Base-by-base conservation (phyloP, 2,329 filamentous ascomycete genomes). In the Diplodia mutila region DNA sequence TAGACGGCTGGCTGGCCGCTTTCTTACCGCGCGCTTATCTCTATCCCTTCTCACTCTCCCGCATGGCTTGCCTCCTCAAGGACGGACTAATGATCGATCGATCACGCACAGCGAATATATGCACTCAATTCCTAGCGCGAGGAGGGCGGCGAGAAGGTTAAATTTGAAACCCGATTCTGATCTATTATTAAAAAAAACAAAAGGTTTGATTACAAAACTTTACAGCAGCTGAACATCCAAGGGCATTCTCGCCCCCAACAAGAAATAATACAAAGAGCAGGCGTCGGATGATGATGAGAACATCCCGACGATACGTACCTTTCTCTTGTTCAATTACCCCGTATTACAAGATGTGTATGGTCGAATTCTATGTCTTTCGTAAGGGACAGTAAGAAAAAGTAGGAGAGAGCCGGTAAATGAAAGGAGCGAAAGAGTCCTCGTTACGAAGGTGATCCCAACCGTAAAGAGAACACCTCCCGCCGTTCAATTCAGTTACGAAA, bases 371-470 rank as follows among this genome's bases (percentile, higher is more conserved):
- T 46, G 18, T n/a, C 21, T 46, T 11, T 46, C 42, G 16, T 46
- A 11, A 46, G n/a, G 42, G 42, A 46, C 42, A 46, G 42, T n/a
- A 42, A 46, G 42, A 46, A 46, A 37, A 37, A 46, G 42, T 46
- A 46, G 34, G 34, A 46, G 39, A 46, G 4, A 12, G 16, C 39
- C 18, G 18, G 39, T 12, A 37, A 11, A 37, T 12, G 3, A 37
- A n/a, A 46, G n/a, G 42, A 21, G 9, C 18, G 42, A 14, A n/a
- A 46, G n/a, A 21, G 42, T 9, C 27, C 34, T 37, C 34, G 12
- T 37, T 27, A 42, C 37, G 42, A 59, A n/a, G 55, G 55, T 27
- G 27, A 59, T 59, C 23, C 23, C 54, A n/a, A 27, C 54, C 54
- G 34, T 46, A 14, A 46, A 59, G 25, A 16, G 16, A 46, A 46